These are phyloP conservation scores for Immersiella caudata DNA, from an alignment of 495 filamentous ascomycete species.

Conservation along the genomic window DNA sequence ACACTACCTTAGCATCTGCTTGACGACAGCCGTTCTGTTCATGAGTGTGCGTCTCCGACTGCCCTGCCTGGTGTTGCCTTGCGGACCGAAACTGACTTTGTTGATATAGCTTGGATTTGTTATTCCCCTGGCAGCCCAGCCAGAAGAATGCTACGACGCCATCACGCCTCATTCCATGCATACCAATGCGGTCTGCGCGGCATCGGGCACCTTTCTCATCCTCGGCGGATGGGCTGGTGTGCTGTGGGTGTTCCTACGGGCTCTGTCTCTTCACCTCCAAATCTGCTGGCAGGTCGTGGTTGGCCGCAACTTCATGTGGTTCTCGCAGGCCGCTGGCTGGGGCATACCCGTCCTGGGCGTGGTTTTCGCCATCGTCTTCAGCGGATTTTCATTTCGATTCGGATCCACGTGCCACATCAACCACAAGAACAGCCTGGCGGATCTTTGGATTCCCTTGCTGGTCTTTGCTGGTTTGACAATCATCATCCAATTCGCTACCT, in stretches of 20 bases:
- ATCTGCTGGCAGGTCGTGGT: slow-evolving; percentile 96
- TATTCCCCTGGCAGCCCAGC: slow-evolving; percentile 79
- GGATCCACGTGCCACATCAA: slow-evolving; percentile 93
- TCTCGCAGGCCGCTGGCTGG: slow-evolving; percentile 78
- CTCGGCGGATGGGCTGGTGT: slow-evolving; percentile 81
- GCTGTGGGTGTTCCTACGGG: slow-evolving; percentile 88
- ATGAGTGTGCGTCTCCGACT: slow-evolving; percentile 66
- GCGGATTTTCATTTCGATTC: slow-evolving; percentile 92
- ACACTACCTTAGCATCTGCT: slow-evolving; percentile 88
- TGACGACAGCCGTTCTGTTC: slow-evolving; percentile 71
- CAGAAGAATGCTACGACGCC: slow-evolving; percentile 79
- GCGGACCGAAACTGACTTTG: not conserved
- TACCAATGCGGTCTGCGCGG: slow-evolving; percentile 76
- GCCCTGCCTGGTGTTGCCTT: not conserved
- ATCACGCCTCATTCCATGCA: slow-evolving; percentile 97
- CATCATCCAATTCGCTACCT: slow-evolving; percentile 80
- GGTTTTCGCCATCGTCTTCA: slow-evolving; percentile 73
- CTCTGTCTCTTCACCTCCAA: slow-evolving; percentile 91
- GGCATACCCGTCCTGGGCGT: slow-evolving; percentile 75
- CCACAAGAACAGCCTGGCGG: slow-evolving; percentile 72
- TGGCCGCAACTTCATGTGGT: slow-evolving; percentile 88
- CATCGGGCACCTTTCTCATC: slow-evolving; percentile 83
- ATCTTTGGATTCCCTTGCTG: slow-evolving; percentile 90
- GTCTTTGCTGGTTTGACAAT: slow-evolving; percentile 75
- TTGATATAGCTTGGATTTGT: slow-evolving; percentile 73